phyloP scores from a whole-genome alignment of 2,329 filamentous ascomycete species.

The Hypoxylon sp. region DNA sequence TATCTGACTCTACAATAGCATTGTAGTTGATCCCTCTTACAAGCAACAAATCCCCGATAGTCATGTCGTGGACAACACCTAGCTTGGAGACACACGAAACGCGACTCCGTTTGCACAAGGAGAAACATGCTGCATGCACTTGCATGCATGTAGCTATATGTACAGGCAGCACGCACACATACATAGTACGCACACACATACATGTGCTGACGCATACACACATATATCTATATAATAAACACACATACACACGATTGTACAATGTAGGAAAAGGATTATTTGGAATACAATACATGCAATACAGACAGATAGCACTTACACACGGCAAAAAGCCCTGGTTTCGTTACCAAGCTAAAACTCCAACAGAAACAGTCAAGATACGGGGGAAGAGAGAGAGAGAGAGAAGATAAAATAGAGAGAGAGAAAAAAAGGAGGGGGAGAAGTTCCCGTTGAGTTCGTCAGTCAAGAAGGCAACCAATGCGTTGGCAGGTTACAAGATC shows the following conservation, averaged over 20 bases:
- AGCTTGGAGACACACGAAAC: conserved; percentile 45
- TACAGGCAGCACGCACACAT: conserved; percentile 43
- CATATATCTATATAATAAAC: conserved; percentile 47
- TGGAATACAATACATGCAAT: conserved; percentile 32
- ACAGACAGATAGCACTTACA: conserved; percentile 12
- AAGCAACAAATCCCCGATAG: conserved; percentile 46
- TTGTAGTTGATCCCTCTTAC: conserved; percentile 31
- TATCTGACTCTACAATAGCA: conserved; percentile 5
- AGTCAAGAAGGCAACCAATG: conserved; percentile 28
- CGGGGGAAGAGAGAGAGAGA: neutral
- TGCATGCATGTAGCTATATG: conserved; percentile 44
- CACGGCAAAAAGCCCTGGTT: conserved; percentile 3
- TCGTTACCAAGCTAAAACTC: conserved; percentile 6
- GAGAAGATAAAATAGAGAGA: neutral
- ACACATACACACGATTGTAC: conserved; percentile 41
- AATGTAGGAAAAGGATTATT: conserved; percentile 18
- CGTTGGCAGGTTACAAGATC: conserved; percentile 40
- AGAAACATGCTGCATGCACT: conserved; percentile 47
- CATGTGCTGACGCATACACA: conserved; percentile 39
- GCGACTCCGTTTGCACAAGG: conserved; percentile 51
- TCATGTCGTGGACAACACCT: conserved; percentile 43
- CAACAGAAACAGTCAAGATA: neutral
- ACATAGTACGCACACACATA: conserved; percentile 39
- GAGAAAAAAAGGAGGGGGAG: conserved; percentile 3
- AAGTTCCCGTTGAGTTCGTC: neutral